Evolutionary conservation across 202 grass and related monocot genomes (phyloP).

Genomic region (Zizania palustris): DNA sequence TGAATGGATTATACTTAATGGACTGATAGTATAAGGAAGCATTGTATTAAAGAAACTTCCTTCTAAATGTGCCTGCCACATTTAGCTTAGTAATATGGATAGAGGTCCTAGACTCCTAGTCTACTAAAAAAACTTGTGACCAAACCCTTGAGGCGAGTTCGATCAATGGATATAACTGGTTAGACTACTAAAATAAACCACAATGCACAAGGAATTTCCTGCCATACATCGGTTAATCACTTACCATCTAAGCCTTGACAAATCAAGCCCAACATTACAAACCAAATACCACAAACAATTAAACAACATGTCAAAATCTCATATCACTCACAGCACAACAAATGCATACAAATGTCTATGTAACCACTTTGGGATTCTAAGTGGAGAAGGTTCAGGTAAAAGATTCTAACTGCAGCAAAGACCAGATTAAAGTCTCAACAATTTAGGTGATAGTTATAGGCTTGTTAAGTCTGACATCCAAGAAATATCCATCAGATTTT

Average conservation of each 20-base stretch:
- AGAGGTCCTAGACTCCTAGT: background rate
- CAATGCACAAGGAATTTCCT: background rate
- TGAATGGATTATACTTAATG: constrained; percentile 6
- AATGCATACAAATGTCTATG: too few relatives aligned
- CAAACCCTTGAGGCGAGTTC: constrained; percentile 2
- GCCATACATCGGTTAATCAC: background rate
- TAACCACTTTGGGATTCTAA: too few relatives aligned
- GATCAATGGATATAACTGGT: background rate
- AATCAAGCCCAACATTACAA: constrained; percentile 13
- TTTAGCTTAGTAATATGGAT: background rate
- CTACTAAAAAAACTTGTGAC: constrained; percentile 16
- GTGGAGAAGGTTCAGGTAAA: too few relatives aligned
- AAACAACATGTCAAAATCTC: background rate
- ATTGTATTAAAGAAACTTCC: background rate
- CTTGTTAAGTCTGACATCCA: too few relatives aligned
- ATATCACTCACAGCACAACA: background rate
- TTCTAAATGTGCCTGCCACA: background rate
- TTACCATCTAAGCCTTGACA: background rate
- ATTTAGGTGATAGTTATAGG: too few relatives aligned
- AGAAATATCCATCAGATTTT: too few relatives aligned
- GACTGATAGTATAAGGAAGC: background rate
- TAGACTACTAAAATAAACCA: constrained; percentile 19
- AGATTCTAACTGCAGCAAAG: too few relatives aligned
- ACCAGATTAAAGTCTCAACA: too few relatives aligned
- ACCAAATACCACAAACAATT: constrained; percentile 6